phyloP scores from a whole-genome alignment of 108 stramenopile species.

The Fistulifera pelliculosa region DNA sequence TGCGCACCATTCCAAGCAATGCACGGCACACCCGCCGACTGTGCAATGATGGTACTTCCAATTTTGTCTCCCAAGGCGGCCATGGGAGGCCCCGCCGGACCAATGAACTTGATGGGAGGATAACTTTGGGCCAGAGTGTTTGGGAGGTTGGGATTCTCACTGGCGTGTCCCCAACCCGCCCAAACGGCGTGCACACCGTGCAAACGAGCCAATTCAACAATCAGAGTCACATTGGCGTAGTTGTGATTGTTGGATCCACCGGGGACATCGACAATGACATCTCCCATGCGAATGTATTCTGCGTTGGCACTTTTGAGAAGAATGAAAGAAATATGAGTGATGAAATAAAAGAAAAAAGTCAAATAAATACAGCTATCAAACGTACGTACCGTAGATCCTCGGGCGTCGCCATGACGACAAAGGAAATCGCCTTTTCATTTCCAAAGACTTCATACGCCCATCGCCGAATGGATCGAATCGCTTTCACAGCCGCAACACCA shows the following conservation, averaged over 20 bases:
- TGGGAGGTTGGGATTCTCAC: slow-evolving; percentile 94
- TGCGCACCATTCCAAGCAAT: slow-evolving; percentile 96
- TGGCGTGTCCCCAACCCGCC: slow-evolving; percentile 99
- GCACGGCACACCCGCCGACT: slow-evolving; percentile 94
- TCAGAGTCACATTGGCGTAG: slow-evolving; percentile 99
- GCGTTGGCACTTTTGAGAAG: slow-evolving; percentile 84
- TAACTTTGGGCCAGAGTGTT: slow-evolving; percentile 68
- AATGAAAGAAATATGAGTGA: not conserved
- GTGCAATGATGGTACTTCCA: slow-evolving; percentile 97
- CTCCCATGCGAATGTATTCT: slow-evolving; percentile 99
- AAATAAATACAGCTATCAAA: not conserved
- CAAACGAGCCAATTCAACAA: slow-evolving; percentile 95
- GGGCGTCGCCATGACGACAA: slow-evolving; percentile 99
- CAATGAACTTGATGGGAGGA: slow-evolving; percentile 94
- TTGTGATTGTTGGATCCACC: slow-evolving; percentile 99
- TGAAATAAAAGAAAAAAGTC: not conserved
- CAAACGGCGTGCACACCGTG: slow-evolving; percentile 99
- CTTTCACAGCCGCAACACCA: slow-evolving; percentile 94
- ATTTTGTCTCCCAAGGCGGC: slow-evolving; percentile 99
- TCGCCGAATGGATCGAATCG: slow-evolving; percentile 91
- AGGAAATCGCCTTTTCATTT: slow-evolving; percentile 83
- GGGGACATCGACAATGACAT: slow-evolving; percentile 98
- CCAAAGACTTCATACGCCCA: slow-evolving; percentile 96
- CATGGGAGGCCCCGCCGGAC: slow-evolving; percentile 97
- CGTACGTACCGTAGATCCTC: slow-evolving; percentile 88